Conservation (phyloP, 768 basidiomycete genomes). For the Russula sp. region DNA sequence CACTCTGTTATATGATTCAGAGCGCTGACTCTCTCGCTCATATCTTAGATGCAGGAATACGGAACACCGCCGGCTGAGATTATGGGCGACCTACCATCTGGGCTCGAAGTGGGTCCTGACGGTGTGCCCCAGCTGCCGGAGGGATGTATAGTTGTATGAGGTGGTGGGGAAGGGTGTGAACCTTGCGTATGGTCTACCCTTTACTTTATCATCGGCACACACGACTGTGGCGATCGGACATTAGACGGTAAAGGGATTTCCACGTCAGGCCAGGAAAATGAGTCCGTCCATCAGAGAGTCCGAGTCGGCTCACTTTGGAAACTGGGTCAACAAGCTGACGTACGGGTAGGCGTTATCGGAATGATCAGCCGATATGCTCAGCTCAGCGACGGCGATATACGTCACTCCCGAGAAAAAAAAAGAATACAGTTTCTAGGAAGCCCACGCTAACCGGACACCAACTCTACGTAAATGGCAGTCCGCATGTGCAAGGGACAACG, state of each 20-base stretch:
- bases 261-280: neutral
- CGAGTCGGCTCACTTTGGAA: neutral
- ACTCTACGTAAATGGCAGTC: conserved; percentile 9
- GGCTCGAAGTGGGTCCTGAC: conserved; percentile 50
- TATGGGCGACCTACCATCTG: conserved; percentile 78
- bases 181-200: neutral
- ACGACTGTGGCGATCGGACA: neutral
- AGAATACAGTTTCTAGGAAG: neutral
- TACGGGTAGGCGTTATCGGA: conserved; percentile 5
- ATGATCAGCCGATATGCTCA: conserved; percentile 5
- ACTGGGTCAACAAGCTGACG: neutral
- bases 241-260: neutral
- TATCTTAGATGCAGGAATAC: conserved; percentile 62
- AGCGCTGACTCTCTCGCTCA: neutral
- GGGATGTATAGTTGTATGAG: conserved; percentile 30
- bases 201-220: neutral
- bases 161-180: neutral
- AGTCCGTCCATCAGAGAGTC: neutral
- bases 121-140: conserved; percentile 47
- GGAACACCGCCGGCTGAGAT: conserved; percentile 77
- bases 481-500: conserved; percentile 7
- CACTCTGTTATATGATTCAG: neutral
- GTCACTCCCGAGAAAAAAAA: neutral
- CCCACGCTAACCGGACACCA: conserved; percentile 1
- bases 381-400: neutral